phyloP scores from a whole-genome alignment of 805 yeast species.

The Yamadazyma akitaensis region DNA sequence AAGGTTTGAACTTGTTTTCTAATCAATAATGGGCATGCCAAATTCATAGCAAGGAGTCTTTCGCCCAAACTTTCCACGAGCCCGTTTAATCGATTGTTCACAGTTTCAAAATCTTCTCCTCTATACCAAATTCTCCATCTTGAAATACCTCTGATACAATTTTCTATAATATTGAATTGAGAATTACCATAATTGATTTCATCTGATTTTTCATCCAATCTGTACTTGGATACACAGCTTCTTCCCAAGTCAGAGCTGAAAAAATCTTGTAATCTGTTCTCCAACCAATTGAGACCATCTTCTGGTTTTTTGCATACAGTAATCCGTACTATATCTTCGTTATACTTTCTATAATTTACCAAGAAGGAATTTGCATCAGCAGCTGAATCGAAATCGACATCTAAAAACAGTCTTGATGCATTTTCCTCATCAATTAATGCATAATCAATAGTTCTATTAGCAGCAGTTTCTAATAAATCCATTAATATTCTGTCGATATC shows the following conservation, averaged over 20 bases:
- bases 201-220: slow-evolving; percentile 55
- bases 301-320: slow-evolving; percentile 83
- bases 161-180: slow-evolving; percentile 82
- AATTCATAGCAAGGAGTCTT: slow-evolving; percentile 67
- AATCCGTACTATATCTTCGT: slow-evolving; percentile 88
- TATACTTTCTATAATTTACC: slow-evolving; percentile 73
- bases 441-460: slow-evolving; percentile 75
- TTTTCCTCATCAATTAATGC: slow-evolving; percentile 64
- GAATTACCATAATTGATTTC: slow-evolving; percentile 75
- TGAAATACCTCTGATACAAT: slow-evolving; percentile 86
- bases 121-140: slow-evolving; percentile 94
- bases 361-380: slow-evolving; percentile 78
- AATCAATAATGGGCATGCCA: slow-evolving; percentile 75
- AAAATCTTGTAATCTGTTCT: slow-evolving; percentile 64
- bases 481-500: slow-evolving; percentile 59
- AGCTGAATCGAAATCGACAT: slow-evolving; percentile 83
- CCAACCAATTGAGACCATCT: slow-evolving; percentile 79
- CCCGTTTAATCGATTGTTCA: slow-evolving; percentile 49
- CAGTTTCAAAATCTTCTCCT: slow-evolving; percentile 49
- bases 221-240: slow-evolving; percentile 53
- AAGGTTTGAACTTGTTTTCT: slow-evolving; percentile 87
- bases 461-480: slow-evolving; percentile 67
- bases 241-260: slow-evolving; percentile 70
- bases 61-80: slow-evolving; percentile 70
- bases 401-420: slow-evolving; percentile 61